Evolutionary conservation across 179 eudicot species (phyloP).

Genomic region (Gypsophila paniculata): DNA sequence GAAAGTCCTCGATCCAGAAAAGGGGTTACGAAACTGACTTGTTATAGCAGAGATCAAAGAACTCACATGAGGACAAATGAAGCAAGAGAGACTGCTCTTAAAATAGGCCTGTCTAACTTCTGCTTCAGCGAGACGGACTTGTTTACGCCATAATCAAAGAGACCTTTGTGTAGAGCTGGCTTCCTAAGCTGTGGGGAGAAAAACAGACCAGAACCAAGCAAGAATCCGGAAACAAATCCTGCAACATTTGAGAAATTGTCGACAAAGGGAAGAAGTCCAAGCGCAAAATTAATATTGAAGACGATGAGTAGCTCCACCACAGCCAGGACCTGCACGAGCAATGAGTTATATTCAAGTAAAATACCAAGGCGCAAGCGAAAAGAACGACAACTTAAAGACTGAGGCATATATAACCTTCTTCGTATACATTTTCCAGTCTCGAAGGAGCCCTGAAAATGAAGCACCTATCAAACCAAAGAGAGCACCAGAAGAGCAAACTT

Average conservation of each 20-base stretch:
- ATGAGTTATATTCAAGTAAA: neutral
- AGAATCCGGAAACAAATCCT: slow-evolving; percentile 62
- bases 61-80: slow-evolving; percentile 62
- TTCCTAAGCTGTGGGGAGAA: slow-evolving; percentile 53
- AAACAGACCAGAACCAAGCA: slow-evolving; percentile 58
- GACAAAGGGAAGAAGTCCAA: slow-evolving; percentile 64
- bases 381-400: neutral
- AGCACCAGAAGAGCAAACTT: slow-evolving; percentile 66
- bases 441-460: slow-evolving; percentile 59
- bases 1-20: too few relatives aligned
- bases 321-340: slow-evolving; percentile 45
- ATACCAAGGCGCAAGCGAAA: neutral
- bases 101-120: slow-evolving; percentile 54
- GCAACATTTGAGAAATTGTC: slow-evolving; percentile 68
- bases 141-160: slow-evolving; percentile 59
- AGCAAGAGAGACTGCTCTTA: slow-evolving; percentile 47
- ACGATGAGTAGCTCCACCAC: slow-evolving; percentile 33
- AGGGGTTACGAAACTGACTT: too few relatives aligned
- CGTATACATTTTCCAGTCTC: slow-evolving; percentile 58
- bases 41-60: neutral
- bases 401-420: slow-evolving; percentile 43
- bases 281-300: slow-evolving; percentile 40
- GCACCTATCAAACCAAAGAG: slow-evolving; percentile 78
- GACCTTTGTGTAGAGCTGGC: slow-evolving; percentile 41
- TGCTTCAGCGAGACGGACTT: slow-evolving; percentile 41